Conservation (phyloP, 805 yeast genomes). For the Candida maesae region DNA sequence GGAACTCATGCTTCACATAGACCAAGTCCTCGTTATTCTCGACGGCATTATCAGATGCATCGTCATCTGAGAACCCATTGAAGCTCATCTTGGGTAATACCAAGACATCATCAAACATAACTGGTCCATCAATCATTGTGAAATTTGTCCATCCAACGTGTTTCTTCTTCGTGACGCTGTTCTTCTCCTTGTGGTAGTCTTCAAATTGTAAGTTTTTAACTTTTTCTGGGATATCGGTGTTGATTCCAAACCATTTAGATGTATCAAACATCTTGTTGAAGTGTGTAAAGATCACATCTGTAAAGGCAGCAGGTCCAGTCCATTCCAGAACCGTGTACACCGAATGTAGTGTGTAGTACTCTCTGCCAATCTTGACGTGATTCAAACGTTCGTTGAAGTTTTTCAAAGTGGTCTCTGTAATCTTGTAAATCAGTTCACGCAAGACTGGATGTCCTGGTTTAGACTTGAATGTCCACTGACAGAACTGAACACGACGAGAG, state of each 20-base stretch:
- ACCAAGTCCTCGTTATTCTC: conserved; percentile 5
- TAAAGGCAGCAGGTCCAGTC: conserved; percentile 55
- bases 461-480: conserved; percentile 59
- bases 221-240: conserved; percentile 35
- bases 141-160: conserved; percentile 22
- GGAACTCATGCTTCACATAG: conserved; percentile 22
- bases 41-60: conserved; percentile 9
- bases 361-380: conserved; percentile 28
- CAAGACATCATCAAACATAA: conserved; percentile 21
- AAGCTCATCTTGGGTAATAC: conserved; percentile 20
- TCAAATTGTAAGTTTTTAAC: conserved; percentile 11
- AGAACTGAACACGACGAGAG: conserved; percentile 54
- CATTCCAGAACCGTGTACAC: conserved; percentile 55
- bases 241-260: conserved; percentile 1
- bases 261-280: conserved; percentile 33
- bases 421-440: conserved; percentile 51
- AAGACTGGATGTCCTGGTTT: conserved; percentile 63
- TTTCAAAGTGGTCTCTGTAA: conserved; percentile 47
- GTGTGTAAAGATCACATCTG: conserved; percentile 44
- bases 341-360: conserved; percentile 45
- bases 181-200: conserved; percentile 13
- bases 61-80: conserved; percentile 20
- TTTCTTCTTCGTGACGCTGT: conserved; percentile 7
- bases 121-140: conserved; percentile 15
- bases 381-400: conserved; percentile 30